These are phyloP conservation scores for Bromus sterilis DNA, from an alignment of 176 grass and related monocot species.

Conservation along the genomic window DNA sequence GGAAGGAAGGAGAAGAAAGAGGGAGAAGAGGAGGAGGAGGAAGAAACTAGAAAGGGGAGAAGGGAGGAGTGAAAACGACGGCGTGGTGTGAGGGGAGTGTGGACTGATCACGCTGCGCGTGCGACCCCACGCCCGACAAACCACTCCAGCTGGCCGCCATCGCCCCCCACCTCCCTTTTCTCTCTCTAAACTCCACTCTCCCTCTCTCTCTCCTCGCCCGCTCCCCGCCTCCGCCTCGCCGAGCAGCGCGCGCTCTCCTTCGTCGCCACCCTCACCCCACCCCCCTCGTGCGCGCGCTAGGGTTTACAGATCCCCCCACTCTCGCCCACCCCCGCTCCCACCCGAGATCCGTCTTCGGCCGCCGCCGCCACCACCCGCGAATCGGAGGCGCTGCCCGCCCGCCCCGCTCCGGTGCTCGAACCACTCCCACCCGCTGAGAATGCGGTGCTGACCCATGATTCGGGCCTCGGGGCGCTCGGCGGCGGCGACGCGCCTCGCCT, in stretches of 20 bases:
- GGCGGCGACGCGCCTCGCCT: neutral
- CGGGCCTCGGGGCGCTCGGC: neutral
- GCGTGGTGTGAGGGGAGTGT: neutral
- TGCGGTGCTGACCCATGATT: slow-evolving; percentile 12
- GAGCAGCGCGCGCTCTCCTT: neutral
- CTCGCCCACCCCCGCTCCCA: neutral
- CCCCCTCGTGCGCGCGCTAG: neutral
- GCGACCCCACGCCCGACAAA: neutral
- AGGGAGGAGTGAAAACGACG: neutral
- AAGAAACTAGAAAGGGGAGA: neutral
- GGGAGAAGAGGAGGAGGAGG: neutral
- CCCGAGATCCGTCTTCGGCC: neutral
- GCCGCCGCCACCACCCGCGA: neutral
- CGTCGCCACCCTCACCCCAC: neutral
- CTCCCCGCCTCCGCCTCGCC: neutral
- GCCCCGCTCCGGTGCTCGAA: neutral
- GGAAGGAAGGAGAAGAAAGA: too few relatives aligned
- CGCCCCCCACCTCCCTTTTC: neutral
- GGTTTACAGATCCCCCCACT: slow-evolving; percentile 9
- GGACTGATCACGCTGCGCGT: neutral
- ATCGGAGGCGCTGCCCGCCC: neutral
- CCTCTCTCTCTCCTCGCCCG: neutral
- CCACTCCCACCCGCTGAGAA: neutral
- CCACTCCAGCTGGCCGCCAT: slow-evolving; percentile 12
- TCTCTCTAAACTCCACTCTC: neutral